Evolutionary conservation across 352 stramenopile genomes (phyloP), one percentile per base, ranked within the genome.

Genomic region (Proteromonas lacertae): DNA sequence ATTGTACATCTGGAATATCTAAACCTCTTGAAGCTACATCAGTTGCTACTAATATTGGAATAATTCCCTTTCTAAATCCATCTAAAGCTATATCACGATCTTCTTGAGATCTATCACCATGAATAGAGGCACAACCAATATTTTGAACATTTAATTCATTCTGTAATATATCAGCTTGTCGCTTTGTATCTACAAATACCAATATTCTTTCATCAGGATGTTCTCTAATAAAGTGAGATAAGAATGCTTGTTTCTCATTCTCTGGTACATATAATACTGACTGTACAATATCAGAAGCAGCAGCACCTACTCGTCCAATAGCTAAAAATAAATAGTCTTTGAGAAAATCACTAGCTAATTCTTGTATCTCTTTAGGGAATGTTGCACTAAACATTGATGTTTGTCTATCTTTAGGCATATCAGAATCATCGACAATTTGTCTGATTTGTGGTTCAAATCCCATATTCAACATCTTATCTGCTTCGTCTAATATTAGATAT

Each of bases 361-460:
- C 65, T 60, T 92, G 76, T 42, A 92, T 92, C 23, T 57, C 50
- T 4, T 38, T 60, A 8, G 84, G 83, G 59, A 97, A 97, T n/a
- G 88, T 99, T 1, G 88, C 88, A 50, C 63, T 89, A 52, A 97
- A 99, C 82, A 99, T 93, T 58, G 97, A 93, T 18, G 80, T 96
- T 56, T 97, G 83, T 28, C 83, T 65, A 31, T 92, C 80, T 32
- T 55, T 62, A 3, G 79, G 73, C 79, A 94, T 92, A 48, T 84
- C 77, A 45, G 89, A 69, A 52, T 92, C 66, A 59, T 96, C 72
- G 12, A 97, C 82, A 48, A 99, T 97, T 26, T 75, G 64, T 44
- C 80, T 70, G 50, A 99, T 95, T 56, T 95, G 75, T 16, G 79
- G 81, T 55, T 96, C 82, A 49, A 96, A 97, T 51, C 83, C 88